Percentiles rank a stretch among this genome's conserved stretches.
Evolutionary conservation across 2,329 filamentous ascomycete species (phyloP).

Genomic region (Corniculantispora saksenae): DNA sequence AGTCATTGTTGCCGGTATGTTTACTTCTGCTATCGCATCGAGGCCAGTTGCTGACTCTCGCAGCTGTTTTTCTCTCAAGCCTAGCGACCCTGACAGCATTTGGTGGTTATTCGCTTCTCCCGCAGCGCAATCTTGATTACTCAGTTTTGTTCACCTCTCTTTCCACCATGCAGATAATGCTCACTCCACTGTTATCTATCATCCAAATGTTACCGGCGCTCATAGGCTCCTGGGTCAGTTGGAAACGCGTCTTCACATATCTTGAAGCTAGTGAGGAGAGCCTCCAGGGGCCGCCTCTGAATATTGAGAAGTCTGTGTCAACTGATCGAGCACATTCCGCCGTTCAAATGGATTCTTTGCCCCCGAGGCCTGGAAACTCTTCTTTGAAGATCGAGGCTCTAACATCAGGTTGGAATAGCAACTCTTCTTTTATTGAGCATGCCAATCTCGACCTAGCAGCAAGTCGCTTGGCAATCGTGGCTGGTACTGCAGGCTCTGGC

Average conservation of each 20-base stretch:
- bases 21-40: not conserved
- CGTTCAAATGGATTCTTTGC: not conserved
- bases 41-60: not conserved
- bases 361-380: not conserved
- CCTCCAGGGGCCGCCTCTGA: not conserved
- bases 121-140: constrained; percentile 1
- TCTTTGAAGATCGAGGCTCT: not conserved
- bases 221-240: not conserved
- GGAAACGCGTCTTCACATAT: not conserved
- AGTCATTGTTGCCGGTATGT: constrained; percentile 5
- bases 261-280: not conserved
- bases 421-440: not conserved
- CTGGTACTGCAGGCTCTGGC: not conserved
- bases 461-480: not conserved
- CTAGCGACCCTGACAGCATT: constrained; percentile 5
- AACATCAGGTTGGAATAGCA: not conserved
- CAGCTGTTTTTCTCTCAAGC: not conserved
- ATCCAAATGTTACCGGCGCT: constrained; percentile 8
- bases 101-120: constrained; percentile 5
- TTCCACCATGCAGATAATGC: constrained; percentile 12
- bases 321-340: not conserved
- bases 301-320: not conserved
- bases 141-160: constrained; percentile 5
- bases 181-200: constrained; percentile 11
- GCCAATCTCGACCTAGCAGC: not conserved